phyloP scores from a whole-genome alignment of 176 grass and related monocot genomes.

The Phoenix roebelenii region DNA sequence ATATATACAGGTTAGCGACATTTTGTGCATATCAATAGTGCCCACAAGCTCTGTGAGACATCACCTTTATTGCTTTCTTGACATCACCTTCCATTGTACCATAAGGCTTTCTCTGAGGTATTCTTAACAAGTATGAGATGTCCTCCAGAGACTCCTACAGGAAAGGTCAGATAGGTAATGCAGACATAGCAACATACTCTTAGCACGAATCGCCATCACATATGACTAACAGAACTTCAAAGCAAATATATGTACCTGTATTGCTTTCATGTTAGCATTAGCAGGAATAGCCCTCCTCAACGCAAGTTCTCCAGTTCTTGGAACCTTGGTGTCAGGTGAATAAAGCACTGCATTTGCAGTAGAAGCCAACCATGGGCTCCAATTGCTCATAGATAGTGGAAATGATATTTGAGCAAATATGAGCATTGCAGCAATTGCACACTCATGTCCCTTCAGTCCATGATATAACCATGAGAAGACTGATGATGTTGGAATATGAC shows the following conservation, averaged over 20 bases:
- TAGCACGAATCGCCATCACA: not conserved
- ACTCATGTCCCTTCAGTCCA: conserved; percentile 29
- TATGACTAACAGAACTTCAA: not conserved
- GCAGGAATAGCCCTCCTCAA: conserved; percentile 81
- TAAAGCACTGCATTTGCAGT: conserved; percentile 72
- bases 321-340: conserved; percentile 86
- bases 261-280: conserved; percentile 74
- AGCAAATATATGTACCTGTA: conserved; percentile 44
- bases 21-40: too few relatives aligned
- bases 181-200: not conserved
- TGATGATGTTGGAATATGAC: not conserved
- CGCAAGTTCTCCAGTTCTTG: conserved; percentile 86
- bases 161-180: not conserved
- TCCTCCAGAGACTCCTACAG: conserved; percentile 79
- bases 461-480: not conserved
- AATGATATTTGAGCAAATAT: conserved; percentile 59
- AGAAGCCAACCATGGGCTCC: conserved; percentile 10
- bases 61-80: conserved; percentile 79
- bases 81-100: conserved; percentile 76
- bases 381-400: conserved; percentile 24
- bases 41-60: too few relatives aligned
- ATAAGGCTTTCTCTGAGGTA: conserved; percentile 93
- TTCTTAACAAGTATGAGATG: conserved; percentile 84
- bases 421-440: conserved; percentile 44
- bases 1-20: too few relatives aligned